phyloP scores from a whole-genome alignment of 495 filamentous ascomycete species.

The Daldinia childiae region DNA sequence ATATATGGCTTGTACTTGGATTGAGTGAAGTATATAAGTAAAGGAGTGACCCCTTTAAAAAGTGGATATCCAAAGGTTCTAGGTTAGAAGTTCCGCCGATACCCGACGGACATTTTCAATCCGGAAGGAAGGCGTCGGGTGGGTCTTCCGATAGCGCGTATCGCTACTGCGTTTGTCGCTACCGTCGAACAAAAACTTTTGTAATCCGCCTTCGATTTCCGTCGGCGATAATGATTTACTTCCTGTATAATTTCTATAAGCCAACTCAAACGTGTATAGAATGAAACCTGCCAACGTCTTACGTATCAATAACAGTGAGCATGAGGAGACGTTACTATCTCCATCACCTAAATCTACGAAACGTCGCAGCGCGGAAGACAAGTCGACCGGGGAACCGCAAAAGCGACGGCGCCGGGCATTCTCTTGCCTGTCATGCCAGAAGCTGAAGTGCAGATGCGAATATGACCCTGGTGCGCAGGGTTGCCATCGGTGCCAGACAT shows the following conservation, averaged over 20 bases:
- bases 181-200: background rate
- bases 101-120: slow-evolving; percentile 24
- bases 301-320: background rate
- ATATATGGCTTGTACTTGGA: background rate
- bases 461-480: slow-evolving; percentile 42
- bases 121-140: background rate
- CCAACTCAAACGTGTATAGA: background rate
- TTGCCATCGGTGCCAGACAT: slow-evolving; percentile 45
- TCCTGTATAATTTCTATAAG: background rate
- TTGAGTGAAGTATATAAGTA: background rate
- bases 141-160: slow-evolving; percentile 3
- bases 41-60: slow-evolving; percentile 28
- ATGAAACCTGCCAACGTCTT: background rate
- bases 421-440: slow-evolving; percentile 46
- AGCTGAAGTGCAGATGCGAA: slow-evolving; percentile 46
- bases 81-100: slow-evolving; percentile 14
- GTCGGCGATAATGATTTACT: background rate
- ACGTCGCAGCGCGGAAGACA: slow-evolving; percentile 20
- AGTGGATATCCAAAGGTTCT: background rate
- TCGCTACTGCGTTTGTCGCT: background rate
- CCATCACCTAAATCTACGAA: slow-evolving; percentile 12
- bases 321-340: background rate
- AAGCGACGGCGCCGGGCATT: slow-evolving; percentile 45
- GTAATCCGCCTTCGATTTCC: slow-evolving; percentile 1
- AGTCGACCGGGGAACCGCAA: slow-evolving; percentile 8